A percentile compares a stretch with the other conserved stretches of the same genome.
These are phyloP conservation scores for Clathrospora elynae DNA, from an alignment of 2,329 filamentous ascomycete genomes.

Conservation along the genomic window DNA sequence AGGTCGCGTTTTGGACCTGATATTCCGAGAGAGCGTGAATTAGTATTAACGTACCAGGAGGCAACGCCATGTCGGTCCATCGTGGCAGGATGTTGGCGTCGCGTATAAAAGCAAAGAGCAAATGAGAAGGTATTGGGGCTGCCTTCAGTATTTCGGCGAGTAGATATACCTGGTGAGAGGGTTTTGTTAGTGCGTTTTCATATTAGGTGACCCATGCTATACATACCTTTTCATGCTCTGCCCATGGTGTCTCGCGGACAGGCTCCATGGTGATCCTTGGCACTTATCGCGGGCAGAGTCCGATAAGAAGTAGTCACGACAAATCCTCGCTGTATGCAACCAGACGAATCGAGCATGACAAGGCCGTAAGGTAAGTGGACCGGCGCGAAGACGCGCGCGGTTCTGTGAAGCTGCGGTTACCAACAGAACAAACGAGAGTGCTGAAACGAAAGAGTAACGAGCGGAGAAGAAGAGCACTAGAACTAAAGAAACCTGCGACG, in stretches of 20 bases:
- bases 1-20: too few relatives aligned
- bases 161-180: conserved; percentile 45
- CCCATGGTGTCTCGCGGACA: conserved; percentile 51
- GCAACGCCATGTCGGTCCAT: conserved; percentile 58
- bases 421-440: conserved; percentile 41
- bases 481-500: conserved; percentile 32
- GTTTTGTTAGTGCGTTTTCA: conserved; percentile 16
- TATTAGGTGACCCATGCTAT: conserved; percentile 4
- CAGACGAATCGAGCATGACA: conserved; percentile 46
- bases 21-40: neutral
- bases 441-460: conserved; percentile 38
- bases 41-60: conserved; percentile 51
- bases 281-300: conserved; percentile 31
- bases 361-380: conserved; percentile 41
- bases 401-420: conserved; percentile 33
- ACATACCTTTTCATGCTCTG: conserved; percentile 55
- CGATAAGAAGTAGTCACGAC: conserved; percentile 40
- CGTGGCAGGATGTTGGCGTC: conserved; percentile 52
- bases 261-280: conserved; percentile 46
- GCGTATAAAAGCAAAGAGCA: conserved; percentile 52
- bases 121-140: conserved; percentile 51
- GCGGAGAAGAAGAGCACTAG: conserved; percentile 34
- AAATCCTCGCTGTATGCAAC: conserved; percentile 37
- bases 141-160: conserved; percentile 60
- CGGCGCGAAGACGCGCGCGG: conserved; percentile 41